Base-by-base conservation (phyloP, 2,329 filamentous ascomycete genomes). In the Exserohilum rostratum region DNA sequence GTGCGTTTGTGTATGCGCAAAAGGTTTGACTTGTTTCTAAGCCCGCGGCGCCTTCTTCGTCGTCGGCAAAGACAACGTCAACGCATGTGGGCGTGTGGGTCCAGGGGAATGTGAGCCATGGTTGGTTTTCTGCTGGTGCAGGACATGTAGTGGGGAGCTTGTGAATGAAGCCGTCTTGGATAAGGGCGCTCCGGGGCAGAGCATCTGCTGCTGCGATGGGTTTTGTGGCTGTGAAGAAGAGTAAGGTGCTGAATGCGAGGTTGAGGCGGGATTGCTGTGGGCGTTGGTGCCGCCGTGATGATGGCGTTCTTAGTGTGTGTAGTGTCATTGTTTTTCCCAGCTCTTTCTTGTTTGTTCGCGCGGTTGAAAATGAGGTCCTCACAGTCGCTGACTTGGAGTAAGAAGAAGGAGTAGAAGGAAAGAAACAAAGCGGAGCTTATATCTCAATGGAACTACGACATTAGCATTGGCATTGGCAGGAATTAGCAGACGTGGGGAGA, bases 81-180 rank as follows among this genome's bases (percentile, higher is more conserved):
- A 68, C 52, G 31, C 69, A 72, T n/a, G 64, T 66, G 5, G 69
- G 69, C 22, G 61, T 55, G 18, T 69, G 62, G 6, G 67, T 72
- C 68, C 67, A 70, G 3, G 67, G 67, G 27, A 72, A 72, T 3
- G 64, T 63, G 7, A 64, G 55, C 7, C 59, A 65, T 0, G 68
- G 68, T 2, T 60, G 43, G 3, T 66, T 66, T 50, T 70, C 66
- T 27, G 62, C 62, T 1, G 58, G 44, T 3, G 68, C 61, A 1
- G 65, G 67, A 44, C 68, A 71, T 30, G 18, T 53, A n/a, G 46
- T 49, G 6, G 53, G 38, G 2, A 65, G 52, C 6, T 46, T 52
- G 10, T 64, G 56, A 29, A 63, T 47, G 6, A 70, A 40, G 0
- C 56, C 58, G 43, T 69, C 62, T 12, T 67, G 62, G 18, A 69